Base-by-base conservation (phyloP, 2,329 filamentous ascomycete species). In the Epichloe elymi region DNA sequence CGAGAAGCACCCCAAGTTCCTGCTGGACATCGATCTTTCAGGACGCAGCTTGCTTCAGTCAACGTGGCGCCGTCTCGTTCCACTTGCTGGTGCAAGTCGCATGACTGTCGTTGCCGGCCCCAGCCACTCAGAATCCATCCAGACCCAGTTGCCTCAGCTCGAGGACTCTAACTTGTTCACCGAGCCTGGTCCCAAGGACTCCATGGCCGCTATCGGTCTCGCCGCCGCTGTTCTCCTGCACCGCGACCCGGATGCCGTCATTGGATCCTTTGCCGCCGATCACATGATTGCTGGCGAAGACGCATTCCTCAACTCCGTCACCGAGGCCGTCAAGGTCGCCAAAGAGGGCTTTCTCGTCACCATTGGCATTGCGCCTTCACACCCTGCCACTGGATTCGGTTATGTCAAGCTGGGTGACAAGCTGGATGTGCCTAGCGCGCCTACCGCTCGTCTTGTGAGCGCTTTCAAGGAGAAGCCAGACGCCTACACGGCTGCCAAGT, bases 201-300 rank as follows among this genome's bases (percentile, higher is more conserved):
- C 59, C 42, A 59, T 60, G 59, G 59, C 59, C 37, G 59, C 59
- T 46, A 60, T 60, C 36, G 59, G 59, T 46, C 52, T 60, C 41
- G 59, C 59, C 49, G 59, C 59, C 10, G 59, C 59, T 17, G 55
- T 60, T 50, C 56, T 60, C 30, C 50, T 57, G 39, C 50, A 58
- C 36, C 58, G 59, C 35, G 58, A 60, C 17, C 57, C 54, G 12
- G 55, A 60, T 7, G 59, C 59, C 19, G 49, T 60, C 41, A 60
- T 60, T 30, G 59, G 59, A 35, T 60, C 59, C 4, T 60, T 60
- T 42, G 59, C 59, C 37, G 59, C 59, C 17, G 59, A 60, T 48
- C 59, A 60, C 45, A 60, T 60, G 59, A 60, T 60, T 39, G 59
- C 59, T 26, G 59, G 59, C 35, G 59, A 60, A 46, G 59, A 60